Conservation (phyloP, 345 rosid genomes). For the Lagerstroemia speciosa region DNA sequence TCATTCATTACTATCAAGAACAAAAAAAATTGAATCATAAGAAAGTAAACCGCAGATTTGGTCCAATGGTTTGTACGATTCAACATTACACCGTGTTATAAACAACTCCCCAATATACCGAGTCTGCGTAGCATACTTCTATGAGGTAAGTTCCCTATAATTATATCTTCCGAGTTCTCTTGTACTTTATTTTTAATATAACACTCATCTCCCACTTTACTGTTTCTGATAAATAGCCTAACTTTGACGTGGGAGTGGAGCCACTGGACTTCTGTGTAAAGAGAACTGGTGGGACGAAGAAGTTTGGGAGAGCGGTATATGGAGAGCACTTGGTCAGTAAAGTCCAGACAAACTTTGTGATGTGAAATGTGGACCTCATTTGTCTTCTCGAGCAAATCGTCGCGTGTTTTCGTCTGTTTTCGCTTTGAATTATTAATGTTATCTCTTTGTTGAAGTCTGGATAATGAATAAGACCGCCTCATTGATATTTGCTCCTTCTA, state of each 20-base stretch:
- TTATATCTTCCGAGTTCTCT: constrained; percentile 1
- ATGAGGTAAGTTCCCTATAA: constrained; percentile 43
- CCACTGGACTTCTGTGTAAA: constrained; percentile 55
- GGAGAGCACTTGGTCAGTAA: constrained; percentile 82
- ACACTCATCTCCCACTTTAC: background rate
- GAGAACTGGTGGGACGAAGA: constrained; percentile 35
- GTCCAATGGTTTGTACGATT: constrained; percentile 74
- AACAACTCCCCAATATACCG: constrained; percentile 52
- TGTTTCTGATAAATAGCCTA: constrained; percentile 35
- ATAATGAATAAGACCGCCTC: background rate
- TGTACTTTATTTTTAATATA: background rate
- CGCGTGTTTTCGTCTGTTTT: background rate
- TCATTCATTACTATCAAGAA: background rate
- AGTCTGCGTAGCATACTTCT: constrained; percentile 62
- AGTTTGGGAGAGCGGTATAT: constrained; percentile 52
- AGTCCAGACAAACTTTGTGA: constrained; percentile 55
- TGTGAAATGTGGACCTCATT: constrained; percentile 9
- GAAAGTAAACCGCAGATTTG: constrained; percentile 40
- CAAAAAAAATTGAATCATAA: background rate
- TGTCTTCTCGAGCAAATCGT: background rate
- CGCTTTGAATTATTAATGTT: background rate
- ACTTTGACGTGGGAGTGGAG: constrained; percentile 61
- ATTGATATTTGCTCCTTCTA: background rate
- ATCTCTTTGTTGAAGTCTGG: background rate
- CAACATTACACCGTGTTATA: constrained; percentile 66